Percentiles rank a stretch among this genome's conserved stretches.
Conservation (phyloP, 331 rosid genomes). For the Ulmus americana region DNA sequence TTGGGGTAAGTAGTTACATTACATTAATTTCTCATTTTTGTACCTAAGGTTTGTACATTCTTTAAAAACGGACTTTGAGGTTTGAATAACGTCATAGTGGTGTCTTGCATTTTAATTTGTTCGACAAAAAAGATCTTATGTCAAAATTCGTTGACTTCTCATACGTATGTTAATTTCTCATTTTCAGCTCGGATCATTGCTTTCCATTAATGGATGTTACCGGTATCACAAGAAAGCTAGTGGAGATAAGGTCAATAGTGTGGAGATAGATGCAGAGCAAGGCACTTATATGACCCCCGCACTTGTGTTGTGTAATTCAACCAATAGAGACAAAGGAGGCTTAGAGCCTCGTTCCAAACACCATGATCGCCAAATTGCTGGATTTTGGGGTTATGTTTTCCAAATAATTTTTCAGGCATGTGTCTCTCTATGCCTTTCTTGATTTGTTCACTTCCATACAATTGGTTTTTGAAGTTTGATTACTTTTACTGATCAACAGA, state of each 20-base stretch:
- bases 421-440: background rate
- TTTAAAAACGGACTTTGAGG: too few species aligned
- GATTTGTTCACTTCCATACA: background rate
- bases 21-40: too few species aligned
- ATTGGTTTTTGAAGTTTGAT: conserved; percentile 1
- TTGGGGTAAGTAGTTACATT: conserved; percentile 63
- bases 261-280: conserved; percentile 70
- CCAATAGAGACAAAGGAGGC: conserved; percentile 29
- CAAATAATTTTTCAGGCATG: conserved; percentile 85
- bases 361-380: conserved; percentile 51
- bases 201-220: conserved; percentile 78
- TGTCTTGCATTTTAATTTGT: too few species aligned
- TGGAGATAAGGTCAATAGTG: conserved; percentile 72
- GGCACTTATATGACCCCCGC: conserved; percentile 36
- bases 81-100: too few species aligned
- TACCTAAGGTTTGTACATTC: too few species aligned
- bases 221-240: conserved; percentile 74
- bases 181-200: conserved; percentile 67
- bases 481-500: conserved; percentile 42
- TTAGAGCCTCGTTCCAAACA: conserved; percentile 20
- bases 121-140: too few species aligned
- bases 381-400: conserved; percentile 67
- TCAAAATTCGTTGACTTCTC: too few species aligned
- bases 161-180: background rate
- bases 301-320: conserved; percentile 25